Percentiles rank a stretch among this genome's conserved stretches.
Evolutionary conservation across 2,329 filamentous ascomycete species (phyloP).

Genomic region (Leptodontidium sp.): DNA sequence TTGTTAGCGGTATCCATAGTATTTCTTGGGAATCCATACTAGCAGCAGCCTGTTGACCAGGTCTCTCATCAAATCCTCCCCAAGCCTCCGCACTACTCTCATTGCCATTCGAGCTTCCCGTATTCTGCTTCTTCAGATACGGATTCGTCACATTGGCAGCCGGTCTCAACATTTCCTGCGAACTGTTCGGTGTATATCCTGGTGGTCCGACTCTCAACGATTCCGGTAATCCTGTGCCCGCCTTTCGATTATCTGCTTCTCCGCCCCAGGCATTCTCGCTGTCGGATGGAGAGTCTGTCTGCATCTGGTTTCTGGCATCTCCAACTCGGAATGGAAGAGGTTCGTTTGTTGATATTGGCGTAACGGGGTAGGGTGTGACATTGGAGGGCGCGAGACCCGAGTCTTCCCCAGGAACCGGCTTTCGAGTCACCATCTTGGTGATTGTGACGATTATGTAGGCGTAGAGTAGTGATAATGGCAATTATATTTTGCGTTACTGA

Average conservation of each 20-base stretch:
- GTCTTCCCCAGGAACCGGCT: conserved; percentile 39
- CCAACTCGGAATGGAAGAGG: conserved; percentile 30
- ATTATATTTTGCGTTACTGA: too few species aligned
- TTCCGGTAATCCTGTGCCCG: conserved; percentile 36
- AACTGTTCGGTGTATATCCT: conserved; percentile 36
- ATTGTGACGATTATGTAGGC: background rate
- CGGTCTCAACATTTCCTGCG: conserved; percentile 37
- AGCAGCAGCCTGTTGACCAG: conserved; percentile 32
- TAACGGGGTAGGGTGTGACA: conserved; percentile 41
- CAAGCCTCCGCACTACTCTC: conserved; percentile 44
- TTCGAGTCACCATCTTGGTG: conserved; percentile 43
- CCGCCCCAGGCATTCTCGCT: conserved; percentile 39
- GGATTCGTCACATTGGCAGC: conserved; percentile 43
- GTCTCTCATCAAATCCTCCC: conserved; percentile 36
- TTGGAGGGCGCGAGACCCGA: conserved; percentile 28
- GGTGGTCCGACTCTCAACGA: conserved; percentile 41
- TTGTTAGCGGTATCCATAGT: conserved; percentile 1
- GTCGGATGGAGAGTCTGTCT: conserved; percentile 33
- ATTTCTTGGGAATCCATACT: conserved; percentile 29
- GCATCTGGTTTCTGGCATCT: conserved; percentile 32
- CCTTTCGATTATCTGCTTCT: conserved; percentile 28
- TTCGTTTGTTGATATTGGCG: conserved; percentile 32
- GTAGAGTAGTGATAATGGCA: background rate
- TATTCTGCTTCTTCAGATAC: conserved; percentile 40
- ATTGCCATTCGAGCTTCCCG: conserved; percentile 32